Conservation (phyloP, 495 filamentous ascomycete genomes). For the Xylaria cubensis region DNA sequence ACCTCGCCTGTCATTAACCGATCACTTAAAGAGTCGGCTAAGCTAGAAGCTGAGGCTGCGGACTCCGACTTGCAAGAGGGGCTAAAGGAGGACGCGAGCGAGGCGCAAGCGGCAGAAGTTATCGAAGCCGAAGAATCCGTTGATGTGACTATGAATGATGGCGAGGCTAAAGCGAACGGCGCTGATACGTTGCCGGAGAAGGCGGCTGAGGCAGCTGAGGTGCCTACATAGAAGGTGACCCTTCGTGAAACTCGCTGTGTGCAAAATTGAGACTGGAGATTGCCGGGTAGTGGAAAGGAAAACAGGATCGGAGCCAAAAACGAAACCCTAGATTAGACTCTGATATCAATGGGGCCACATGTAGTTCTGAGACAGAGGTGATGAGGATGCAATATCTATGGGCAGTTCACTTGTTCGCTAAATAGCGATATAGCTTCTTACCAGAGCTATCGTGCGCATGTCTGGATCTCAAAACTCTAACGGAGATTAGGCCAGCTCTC, state of each 20-base stretch:
- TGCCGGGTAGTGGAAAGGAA: neutral
- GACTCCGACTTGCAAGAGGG: slow-evolving; percentile 37
- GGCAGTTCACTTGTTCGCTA: neutral
- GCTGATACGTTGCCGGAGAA: slow-evolving; percentile 19
- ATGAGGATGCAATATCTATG: neutral
- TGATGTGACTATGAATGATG: slow-evolving; percentile 1
- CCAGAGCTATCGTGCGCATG: neutral
- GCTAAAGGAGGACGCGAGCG: slow-evolving; percentile 28
- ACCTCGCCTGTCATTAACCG: slow-evolving; percentile 71
- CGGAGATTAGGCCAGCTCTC: neutral
- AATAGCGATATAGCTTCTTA: neutral
- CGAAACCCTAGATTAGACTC: neutral
- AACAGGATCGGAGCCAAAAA: neutral
- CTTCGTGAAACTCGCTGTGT: neutral
- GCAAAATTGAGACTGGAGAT: neutral
- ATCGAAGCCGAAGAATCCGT: neutral
- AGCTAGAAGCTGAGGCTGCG: slow-evolving; percentile 38
- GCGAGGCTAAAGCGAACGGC: slow-evolving; percentile 20
- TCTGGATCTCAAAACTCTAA: neutral
- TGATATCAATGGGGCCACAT: neutral
- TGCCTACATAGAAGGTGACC: neutral
- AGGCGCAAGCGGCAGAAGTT: slow-evolving; percentile 18
- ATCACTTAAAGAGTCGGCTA: slow-evolving; percentile 52
- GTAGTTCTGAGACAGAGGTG: neutral
- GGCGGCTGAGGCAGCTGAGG: slow-evolving; percentile 15